These are phyloP conservation scores for Amanita fuliginea DNA, from an alignment of 768 basidiomycete species.

Conservation along the genomic window DNA sequence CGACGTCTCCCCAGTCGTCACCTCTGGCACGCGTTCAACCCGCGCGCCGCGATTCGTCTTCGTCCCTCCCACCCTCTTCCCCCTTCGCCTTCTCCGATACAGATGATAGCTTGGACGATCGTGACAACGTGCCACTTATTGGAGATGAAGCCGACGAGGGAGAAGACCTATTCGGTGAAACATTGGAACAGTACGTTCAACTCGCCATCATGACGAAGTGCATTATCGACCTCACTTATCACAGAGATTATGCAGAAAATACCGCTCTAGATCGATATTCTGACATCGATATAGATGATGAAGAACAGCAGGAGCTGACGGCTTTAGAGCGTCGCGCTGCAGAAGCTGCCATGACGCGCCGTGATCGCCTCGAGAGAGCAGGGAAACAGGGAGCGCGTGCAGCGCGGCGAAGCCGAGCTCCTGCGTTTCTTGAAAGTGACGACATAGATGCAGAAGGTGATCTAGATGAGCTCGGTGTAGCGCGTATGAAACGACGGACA, in stretches of 20 bases:
- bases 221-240: slow-evolving; percentile 7
- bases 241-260: slow-evolving; percentile 81
- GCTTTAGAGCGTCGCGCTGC: slow-evolving; percentile 66
- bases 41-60: slow-evolving; percentile 46
- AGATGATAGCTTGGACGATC: slow-evolving; percentile 68
- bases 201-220: not conserved
- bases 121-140: slow-evolving; percentile 51
- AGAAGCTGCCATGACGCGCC: slow-evolving; percentile 78
- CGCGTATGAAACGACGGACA: slow-evolving; percentile 70
- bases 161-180: slow-evolving; percentile 89
- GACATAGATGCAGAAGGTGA: slow-evolving; percentile 70
- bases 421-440: slow-evolving; percentile 79
- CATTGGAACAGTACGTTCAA: slow-evolving; percentile 51
- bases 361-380: slow-evolving; percentile 65
- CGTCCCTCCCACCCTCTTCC: slow-evolving; percentile 80
- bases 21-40: slow-evolving; percentile 30
- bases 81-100: slow-evolving; percentile 83
- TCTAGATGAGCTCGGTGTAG: slow-evolving; percentile 53
- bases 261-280: slow-evolving; percentile 80
- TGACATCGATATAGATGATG: slow-evolving; percentile 78
- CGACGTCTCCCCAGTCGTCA: slow-evolving; percentile 43
- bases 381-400: slow-evolving; percentile 67
- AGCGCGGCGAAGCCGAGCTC: slow-evolving; percentile 69
- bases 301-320: slow-evolving; percentile 57
- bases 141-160: slow-evolving; percentile 76